These are phyloP conservation scores for Fraxinus baroniana DNA, from an alignment of 305 asterid genomes.

Conservation along the genomic window DNA sequence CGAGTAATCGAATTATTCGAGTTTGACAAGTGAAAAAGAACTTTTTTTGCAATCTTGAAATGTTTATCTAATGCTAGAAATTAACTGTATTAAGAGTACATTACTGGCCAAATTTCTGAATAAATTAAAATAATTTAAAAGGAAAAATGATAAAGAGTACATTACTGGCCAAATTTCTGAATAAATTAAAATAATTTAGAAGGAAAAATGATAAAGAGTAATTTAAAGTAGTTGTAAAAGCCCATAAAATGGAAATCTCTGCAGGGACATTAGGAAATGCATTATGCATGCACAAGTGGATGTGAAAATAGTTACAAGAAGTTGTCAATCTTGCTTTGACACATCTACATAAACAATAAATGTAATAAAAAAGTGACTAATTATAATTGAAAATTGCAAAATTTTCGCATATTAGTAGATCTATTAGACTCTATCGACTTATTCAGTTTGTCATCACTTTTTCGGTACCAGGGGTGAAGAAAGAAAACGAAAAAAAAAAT, in stretches of 20 bases:
- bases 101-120: constrained; percentile 2
- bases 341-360: too few relatives aligned
- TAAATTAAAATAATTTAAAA: not conserved
- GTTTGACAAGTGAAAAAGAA: not conserved
- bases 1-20: not conserved
- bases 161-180: too few relatives aligned
- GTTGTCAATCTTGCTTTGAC: not conserved
- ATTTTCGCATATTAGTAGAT: not conserved
- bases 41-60: not conserved
- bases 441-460: not conserved
- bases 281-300: constrained; percentile 13
- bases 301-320: not conserved
- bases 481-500: not conserved
- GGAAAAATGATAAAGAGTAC: not conserved
- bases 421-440: not conserved
- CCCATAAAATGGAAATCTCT: constrained; percentile 21
- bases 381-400: not conserved
- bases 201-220: constrained; percentile 15
- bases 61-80: not conserved
- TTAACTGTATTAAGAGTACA: not conserved
- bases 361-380: too few relatives aligned
- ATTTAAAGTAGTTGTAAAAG: constrained; percentile 31
- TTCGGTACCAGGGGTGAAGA: not conserved
- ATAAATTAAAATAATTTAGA: not conserved
- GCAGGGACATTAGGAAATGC: not conserved